Base-by-base conservation (phyloP, 345 rosid species). In the Eucalyptus regnans region DNA sequence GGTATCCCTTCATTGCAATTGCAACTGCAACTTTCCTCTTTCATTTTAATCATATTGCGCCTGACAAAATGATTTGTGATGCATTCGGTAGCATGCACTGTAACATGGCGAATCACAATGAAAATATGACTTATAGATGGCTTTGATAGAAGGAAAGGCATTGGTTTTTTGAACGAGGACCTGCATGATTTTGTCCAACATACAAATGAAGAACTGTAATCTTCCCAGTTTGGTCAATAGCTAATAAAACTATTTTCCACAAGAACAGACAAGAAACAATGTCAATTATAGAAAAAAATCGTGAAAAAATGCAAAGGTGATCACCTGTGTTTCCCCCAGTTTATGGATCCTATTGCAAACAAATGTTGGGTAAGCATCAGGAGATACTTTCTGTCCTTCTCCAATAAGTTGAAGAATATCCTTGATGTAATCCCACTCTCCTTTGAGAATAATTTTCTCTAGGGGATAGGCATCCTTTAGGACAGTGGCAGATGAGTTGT, bases 381-480 rank as follows among this genome's bases (percentile, higher is more conserved):
- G 88, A 2, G 89, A 41, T 87, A 92, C 79, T 90, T 90, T 90
- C 17, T 71, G 76, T 58, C 86, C 96, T 4, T 11, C 89, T n/a
- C 91, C 87, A 90, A 94, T 87, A 89, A 89, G 93, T 71, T 88
- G 13, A 89, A 93, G 90, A 68, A 96, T 62, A 91, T 97, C 99
- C 88, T 89, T 90, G 90, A 97, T 94, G 90, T 87, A 94, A 52
- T 60, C 90, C 98, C 98, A 96, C 50, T 97, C 97, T 87, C 94
- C 98, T 7, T 87, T 50, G 43, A 92, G 92, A 76, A 98, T 96
- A 88, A 98, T 98, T 92, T 91, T 92, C 80, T 95, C 94, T 76
- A 98, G 81, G 12, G 99, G 99, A 93, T 96, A 98, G 27, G 94
- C 98, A 89, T 93, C 94, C 91, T 58, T 86, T 14, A 97, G 96